Base-by-base conservation (phyloP, 2,329 filamentous ascomycete species). In the Thelonectria rubi region DNA sequence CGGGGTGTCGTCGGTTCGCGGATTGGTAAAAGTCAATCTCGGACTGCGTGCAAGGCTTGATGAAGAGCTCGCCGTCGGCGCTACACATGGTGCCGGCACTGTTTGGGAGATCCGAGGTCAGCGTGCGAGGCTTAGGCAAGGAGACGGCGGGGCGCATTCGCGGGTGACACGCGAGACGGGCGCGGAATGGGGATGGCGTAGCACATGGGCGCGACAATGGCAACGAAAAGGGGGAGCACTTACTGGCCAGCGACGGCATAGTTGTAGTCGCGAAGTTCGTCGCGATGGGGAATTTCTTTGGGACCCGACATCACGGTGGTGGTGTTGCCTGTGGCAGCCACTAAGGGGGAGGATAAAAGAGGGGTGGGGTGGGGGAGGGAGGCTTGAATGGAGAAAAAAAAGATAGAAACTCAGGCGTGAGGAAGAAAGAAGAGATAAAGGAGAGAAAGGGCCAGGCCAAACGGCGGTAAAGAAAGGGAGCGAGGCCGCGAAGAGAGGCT, bases 51-150 rank as follows among this genome's bases (percentile, higher is more conserved):
- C 94, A 98, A 17, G 95, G 95, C 79, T 99, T 99, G 74, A 97
- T 92, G 75, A 99, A 91, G 34, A 98, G 83, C 65, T 91, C 87
- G 74, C 95, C 95, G 55, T 92, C 88, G 57, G 86, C 83, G 73
- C 97, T 93, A 74, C 90, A 93, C 71, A 97, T 86, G 48, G 97
- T 94, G 66, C 95, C 95, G 69, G 96, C 94, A 79, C 94, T 97
- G 74, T 47, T 64, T 51, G 24, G 48, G 14, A 63, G 46, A 34
- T 8, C 2, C 12, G 15, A 57, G 30, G 62, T 69, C 58, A 72
- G 69, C 20, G 51, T 43, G 24, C 32, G 17, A 45, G 14, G 21
- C 30, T 47, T 32, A 32, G 20, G 9, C 24, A 34, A 21, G 37
- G 34, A 55, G 18, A 37, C 26, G 20, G 58, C 10, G 52, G 43